Conservation (phyloP, 2,329 filamentous ascomycete species). For the Metarhizium album region DNA sequence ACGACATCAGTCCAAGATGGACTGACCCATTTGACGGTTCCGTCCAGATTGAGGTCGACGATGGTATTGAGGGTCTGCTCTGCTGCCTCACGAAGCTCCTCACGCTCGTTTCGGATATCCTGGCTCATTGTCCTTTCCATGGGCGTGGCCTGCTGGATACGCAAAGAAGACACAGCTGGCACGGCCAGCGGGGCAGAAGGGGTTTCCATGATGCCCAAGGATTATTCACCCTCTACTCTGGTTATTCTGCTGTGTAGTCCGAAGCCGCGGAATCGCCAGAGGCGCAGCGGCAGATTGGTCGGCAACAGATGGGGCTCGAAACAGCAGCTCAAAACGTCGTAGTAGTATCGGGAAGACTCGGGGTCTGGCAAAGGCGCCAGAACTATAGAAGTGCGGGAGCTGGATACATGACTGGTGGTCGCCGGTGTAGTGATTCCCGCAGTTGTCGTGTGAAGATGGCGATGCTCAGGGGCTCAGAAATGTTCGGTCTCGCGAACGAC, state of each 20-base stretch:
- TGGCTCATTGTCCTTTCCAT: conserved; percentile 67
- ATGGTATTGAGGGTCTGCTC: conserved; percentile 96
- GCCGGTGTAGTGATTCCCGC: conserved; percentile 17
- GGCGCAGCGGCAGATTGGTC: not conserved
- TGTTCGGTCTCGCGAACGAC: not conserved
- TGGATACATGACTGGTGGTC: conserved; percentile 35
- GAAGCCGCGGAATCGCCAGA: not conserved
- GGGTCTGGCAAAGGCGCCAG: conserved; percentile 35
- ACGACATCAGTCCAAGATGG: conserved; percentile 92
- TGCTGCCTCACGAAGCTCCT: conserved; percentile 88
- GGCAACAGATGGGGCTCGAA: not conserved
- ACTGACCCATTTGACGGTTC: conserved; percentile 89
- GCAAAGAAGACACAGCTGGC: conserved; percentile 41
- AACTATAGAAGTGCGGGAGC: conserved; percentile 33
- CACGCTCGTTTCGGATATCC: conserved; percentile 84
- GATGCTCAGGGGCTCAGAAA: not conserved
- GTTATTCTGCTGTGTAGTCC: not conserved
- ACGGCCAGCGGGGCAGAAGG: conserved; percentile 32
- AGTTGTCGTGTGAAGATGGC: conserved; percentile 8
- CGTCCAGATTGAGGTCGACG: conserved; percentile 83
- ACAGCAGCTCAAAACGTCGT: not conserved
- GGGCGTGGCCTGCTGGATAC: conserved; percentile 34
- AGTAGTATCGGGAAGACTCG: conserved; percentile 14
- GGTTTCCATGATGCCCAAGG: conserved; percentile 28
- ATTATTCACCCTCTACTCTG: not conserved